Evolutionary conservation across 2,329 filamentous ascomycete genomes (phyloP).

Genomic region (Aspergillus intermedius): DNA sequence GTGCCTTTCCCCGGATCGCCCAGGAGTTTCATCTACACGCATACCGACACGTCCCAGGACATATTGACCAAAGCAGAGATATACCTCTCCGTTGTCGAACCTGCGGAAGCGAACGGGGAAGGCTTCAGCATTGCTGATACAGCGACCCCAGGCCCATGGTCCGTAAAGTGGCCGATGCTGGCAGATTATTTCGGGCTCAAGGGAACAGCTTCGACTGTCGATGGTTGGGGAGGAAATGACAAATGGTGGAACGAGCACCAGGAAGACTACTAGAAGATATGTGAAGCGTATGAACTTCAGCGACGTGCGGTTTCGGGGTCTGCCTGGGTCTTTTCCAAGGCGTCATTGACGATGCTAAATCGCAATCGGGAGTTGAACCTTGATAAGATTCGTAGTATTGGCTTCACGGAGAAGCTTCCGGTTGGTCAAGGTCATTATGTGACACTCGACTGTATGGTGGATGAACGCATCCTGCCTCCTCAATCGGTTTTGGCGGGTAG

Average conservation of each 20-base stretch:
- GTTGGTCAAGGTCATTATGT: constrained; percentile 12
- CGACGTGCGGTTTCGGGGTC: constrained; percentile 6
- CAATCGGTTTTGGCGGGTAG: not conserved
- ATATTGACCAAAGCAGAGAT: constrained; percentile 19
- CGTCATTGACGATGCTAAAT: constrained; percentile 9
- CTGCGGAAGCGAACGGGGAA: constrained; percentile 9
- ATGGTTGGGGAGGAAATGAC: constrained; percentile 11
- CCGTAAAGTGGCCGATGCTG: constrained; percentile 14
- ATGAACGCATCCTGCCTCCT: not conserved
- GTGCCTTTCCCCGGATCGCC: constrained; percentile 33
- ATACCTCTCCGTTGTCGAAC: constrained; percentile 16
- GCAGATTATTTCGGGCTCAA: constrained; percentile 16
- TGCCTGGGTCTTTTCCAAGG: not conserved
- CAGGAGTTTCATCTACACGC: constrained; percentile 26
- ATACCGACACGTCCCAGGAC: constrained; percentile 34
- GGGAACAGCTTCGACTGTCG: constrained; percentile 4
- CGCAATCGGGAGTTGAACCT: constrained; percentile 16
- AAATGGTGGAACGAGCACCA: constrained; percentile 16
- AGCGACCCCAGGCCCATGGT: constrained; percentile 10
- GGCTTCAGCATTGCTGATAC: constrained; percentile 23
- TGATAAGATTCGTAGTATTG: constrained; percentile 17
- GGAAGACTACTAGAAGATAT: constrained; percentile 14
- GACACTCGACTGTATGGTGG: constrained; percentile 6
- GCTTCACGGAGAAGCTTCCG: constrained; percentile 16
- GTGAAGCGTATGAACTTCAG: constrained; percentile 11